Percentiles rank a stretch among this genome's conserved stretches.
These are phyloP conservation scores for Hyaloperonospora brassicae DNA, from an alignment of 352 stramenopile genomes.

Conservation along the genomic window DNA sequence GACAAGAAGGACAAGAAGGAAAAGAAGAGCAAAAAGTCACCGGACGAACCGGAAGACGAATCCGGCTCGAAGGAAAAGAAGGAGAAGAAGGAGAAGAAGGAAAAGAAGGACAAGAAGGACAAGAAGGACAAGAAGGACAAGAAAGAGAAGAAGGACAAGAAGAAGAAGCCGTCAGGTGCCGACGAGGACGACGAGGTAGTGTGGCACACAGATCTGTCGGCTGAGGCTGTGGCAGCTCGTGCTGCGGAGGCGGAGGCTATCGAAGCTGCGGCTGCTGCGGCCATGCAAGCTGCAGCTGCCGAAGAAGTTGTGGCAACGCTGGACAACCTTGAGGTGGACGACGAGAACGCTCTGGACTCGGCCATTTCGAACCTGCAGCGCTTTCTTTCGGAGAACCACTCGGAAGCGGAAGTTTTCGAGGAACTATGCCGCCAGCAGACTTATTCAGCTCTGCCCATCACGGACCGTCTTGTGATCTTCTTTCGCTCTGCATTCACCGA, in stretches of 20 bases:
- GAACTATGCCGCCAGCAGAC: slow-evolving; percentile 92
- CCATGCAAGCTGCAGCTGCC: slow-evolving; percentile 50
- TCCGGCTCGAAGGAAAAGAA: slow-evolving; percentile 45
- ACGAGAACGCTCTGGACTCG: slow-evolving; percentile 77
- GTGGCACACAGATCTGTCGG: slow-evolving; percentile 82
- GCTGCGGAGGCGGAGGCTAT: slow-evolving; percentile 77
- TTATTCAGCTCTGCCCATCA: slow-evolving; percentile 81
- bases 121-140: slow-evolving; percentile 77
- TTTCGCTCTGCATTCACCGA: slow-evolving; percentile 84
- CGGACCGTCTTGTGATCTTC: slow-evolving; percentile 92
- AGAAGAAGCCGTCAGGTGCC: slow-evolving; percentile 78
- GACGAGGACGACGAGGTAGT: slow-evolving; percentile 64
- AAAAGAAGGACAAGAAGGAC: slow-evolving; percentile 59
- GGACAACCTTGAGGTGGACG: slow-evolving; percentile 77
- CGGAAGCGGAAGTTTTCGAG: slow-evolving; percentile 69
- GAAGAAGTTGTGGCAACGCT: slow-evolving; percentile 61
- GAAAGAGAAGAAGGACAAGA: slow-evolving; percentile 70
- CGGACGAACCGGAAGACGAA: slow-evolving; percentile 65
- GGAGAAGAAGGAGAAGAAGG: slow-evolving; percentile 44
- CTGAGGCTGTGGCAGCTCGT: slow-evolving; percentile 72
- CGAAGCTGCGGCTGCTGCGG: slow-evolving; percentile 61
- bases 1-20: slow-evolving; percentile 67
- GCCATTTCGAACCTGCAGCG: slow-evolving; percentile 58
- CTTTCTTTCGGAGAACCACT: slow-evolving; percentile 43
- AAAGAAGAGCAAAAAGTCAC: slow-evolving; percentile 28